Conservation (phyloP, 768 basidiomycete species). For the Suillus paluster region DNA sequence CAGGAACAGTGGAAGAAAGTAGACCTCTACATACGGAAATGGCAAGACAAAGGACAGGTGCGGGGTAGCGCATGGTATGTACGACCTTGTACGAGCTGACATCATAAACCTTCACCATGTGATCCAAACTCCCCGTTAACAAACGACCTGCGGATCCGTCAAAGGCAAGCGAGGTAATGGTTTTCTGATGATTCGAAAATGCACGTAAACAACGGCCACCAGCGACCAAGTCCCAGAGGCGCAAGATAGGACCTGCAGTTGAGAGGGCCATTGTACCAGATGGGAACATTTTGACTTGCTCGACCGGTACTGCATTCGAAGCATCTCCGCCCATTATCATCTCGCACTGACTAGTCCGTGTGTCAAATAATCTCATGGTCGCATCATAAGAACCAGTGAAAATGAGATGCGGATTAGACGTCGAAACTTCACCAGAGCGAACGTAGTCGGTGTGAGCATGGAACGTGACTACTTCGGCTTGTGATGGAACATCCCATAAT, state of each 20-base stretch:
- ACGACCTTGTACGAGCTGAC: slow-evolving; percentile 92
- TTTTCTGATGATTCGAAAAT: slow-evolving; percentile 97
- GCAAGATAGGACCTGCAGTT: slow-evolving; percentile 88
- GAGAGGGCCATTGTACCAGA: slow-evolving; percentile 86
- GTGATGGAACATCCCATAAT: slow-evolving; percentile 95
- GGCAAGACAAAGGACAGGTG: slow-evolving; percentile 87
- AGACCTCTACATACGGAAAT: slow-evolving; percentile 72
- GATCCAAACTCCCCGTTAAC: slow-evolving; percentile 90
- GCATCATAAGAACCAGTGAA: slow-evolving; percentile 96
- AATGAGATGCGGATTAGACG: slow-evolving; percentile 80
- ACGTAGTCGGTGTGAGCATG: slow-evolving; percentile 93
- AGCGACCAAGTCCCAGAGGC: slow-evolving; percentile 94
- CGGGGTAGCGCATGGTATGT: slow-evolving; percentile 98
- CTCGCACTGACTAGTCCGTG: slow-evolving; percentile 81
- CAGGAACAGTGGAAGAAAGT: slow-evolving; percentile 1
- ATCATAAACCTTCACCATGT: slow-evolving; percentile 99
- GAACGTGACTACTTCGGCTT: slow-evolving; percentile 79
- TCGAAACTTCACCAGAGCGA: slow-evolving; percentile 86
- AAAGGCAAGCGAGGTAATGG: slow-evolving; percentile 88
- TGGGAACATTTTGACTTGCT: slow-evolving; percentile 92
- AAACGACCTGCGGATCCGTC: slow-evolving; percentile 77
- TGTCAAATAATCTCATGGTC: slow-evolving; percentile 86
- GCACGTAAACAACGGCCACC: slow-evolving; percentile 90
- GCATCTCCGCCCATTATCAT: slow-evolving; percentile 69
- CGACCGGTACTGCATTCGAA: slow-evolving; percentile 62